Evolutionary conservation across 2,329 filamentous ascomycete species (phyloP), one percentile per base, ranked within the genome.

Genomic region (Leptographium galeiforme): DNA sequence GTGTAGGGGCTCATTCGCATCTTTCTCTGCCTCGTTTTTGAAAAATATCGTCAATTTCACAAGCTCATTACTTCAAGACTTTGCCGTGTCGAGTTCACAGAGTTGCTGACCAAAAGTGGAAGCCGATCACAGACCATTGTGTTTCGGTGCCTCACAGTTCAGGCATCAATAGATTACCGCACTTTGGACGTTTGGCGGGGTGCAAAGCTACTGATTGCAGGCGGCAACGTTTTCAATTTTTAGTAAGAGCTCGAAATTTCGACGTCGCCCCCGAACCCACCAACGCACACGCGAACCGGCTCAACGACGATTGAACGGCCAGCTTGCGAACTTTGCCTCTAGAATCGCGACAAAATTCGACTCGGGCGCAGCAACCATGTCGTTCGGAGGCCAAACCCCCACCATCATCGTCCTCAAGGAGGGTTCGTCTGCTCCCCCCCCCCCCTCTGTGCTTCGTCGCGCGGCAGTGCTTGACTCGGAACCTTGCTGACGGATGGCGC

Each of bases 321-420:
- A 41, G n/a, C 40, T n/a, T 41, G 14, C 39, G 40, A 36, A 33
- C 32, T 47, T 34, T 48, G 32, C 10, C 14, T 47, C 10, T 14
- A n/a, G 33, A 34, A 19, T 7, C 19, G 48, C 19, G 11, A 13
- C 19, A 19, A 14, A 8, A n/a, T 12, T 41, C 36, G 12, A 13
- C 38, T 40, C 36, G 7, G 19, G 34, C 30, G 19, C 51, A 19
- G 48, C 47, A 44, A 76, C 64, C 62, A 95, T 96, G 90, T 94
- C 90, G 69, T 96, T 96, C 76, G 89, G 89, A 74, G 90, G 90
- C 68, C 91, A 96, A 73, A 93, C 91, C 68, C 91, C 91, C 70
- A 96, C 91, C 63, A 96, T 96, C 70, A 89, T 97, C 72, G 90
- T 97, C 76, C 82, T 97, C 67, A 94, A 93, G 76, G 91, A 96